These are phyloP conservation scores for Ceratobasidium papillatum DNA, from an alignment of 1,284 basidiomycete genomes.

Conservation along the genomic window DNA sequence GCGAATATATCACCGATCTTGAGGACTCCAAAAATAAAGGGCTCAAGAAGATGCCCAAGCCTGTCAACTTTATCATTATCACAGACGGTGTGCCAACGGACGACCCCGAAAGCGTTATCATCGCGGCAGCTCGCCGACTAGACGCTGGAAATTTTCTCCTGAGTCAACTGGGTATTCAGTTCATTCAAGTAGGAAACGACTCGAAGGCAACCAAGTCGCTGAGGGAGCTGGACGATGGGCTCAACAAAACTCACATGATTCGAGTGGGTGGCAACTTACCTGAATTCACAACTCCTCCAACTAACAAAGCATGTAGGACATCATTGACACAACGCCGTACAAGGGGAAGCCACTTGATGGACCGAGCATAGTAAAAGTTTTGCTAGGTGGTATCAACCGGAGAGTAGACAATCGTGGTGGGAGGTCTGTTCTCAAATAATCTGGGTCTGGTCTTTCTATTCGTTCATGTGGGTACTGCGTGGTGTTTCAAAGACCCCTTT, in stretches of 20 bases:
- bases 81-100: slow-evolving; percentile 63
- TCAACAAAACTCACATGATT: slow-evolving; percentile 52
- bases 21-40: slow-evolving; percentile 53
- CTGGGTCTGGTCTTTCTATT: background rate
- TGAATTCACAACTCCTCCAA: background rate
- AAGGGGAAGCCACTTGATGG: slow-evolving; percentile 50
- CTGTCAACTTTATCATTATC: slow-evolving; percentile 67
- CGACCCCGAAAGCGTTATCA: slow-evolving; percentile 50
- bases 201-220: slow-evolving; percentile 58
- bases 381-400: slow-evolving; percentile 56
- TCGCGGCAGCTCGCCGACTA: slow-evolving; percentile 48
- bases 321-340: slow-evolving; percentile 59
- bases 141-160: slow-evolving; percentile 49
- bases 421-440: background rate
- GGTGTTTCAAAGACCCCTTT: background rate
- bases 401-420: slow-evolving; percentile 45
- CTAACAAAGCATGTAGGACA: slow-evolving; percentile 51
- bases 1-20: slow-evolving; percentile 58
- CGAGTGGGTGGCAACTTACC: slow-evolving; percentile 49
- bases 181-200: slow-evolving; percentile 66
- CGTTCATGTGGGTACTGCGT: background rate
- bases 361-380: slow-evolving; percentile 57
- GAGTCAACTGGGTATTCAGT: slow-evolving; percentile 63
- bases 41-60: slow-evolving; percentile 53
- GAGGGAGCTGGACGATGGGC: slow-evolving; percentile 58